Evolutionary conservation across 148 eudicot genomes (phyloP).

Genomic region (Rhododendron ovatum): DNA sequence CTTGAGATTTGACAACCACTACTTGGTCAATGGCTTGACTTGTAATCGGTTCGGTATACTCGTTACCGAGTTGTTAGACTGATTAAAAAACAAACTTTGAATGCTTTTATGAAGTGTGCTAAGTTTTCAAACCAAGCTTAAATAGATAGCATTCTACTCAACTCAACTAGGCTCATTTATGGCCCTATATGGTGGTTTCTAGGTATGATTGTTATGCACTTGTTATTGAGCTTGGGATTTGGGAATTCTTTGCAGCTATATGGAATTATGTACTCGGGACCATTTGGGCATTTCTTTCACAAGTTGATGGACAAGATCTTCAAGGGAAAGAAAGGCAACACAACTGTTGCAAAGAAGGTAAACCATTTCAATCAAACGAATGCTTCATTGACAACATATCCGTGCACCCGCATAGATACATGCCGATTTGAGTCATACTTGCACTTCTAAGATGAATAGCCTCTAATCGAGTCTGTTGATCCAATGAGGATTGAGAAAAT

Average conservation of each 20-base stretch:
- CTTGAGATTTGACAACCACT: neutral
- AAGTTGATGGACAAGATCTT: constrained; percentile 51
- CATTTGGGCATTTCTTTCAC: constrained; percentile 59
- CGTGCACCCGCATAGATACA: neutral
- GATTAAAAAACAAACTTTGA: neutral
- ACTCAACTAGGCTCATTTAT: neutral
- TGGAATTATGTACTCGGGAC: constrained; percentile 55
- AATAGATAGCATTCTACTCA: neutral
- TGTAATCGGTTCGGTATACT: neutral
- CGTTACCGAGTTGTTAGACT: neutral
- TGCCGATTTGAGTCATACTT: neutral
- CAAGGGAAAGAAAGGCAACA: constrained; percentile 42
- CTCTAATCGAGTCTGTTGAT: neutral
- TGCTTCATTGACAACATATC: neutral
- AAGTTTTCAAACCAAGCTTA: neutral
- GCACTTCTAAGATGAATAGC: neutral
- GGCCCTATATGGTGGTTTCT: neutral
- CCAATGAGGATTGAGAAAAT: neutral
- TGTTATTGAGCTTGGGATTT: constrained; percentile 2
- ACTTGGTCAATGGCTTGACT: neutral
- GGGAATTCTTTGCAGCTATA: constrained; percentile 35
- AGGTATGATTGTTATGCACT: neutral
- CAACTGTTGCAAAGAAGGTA: constrained; percentile 61
- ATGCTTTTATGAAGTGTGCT: neutral
- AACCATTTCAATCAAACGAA: neutral